Conservation (phyloP, 169 alveolate species). For the Miamiensis avidus region DNA sequence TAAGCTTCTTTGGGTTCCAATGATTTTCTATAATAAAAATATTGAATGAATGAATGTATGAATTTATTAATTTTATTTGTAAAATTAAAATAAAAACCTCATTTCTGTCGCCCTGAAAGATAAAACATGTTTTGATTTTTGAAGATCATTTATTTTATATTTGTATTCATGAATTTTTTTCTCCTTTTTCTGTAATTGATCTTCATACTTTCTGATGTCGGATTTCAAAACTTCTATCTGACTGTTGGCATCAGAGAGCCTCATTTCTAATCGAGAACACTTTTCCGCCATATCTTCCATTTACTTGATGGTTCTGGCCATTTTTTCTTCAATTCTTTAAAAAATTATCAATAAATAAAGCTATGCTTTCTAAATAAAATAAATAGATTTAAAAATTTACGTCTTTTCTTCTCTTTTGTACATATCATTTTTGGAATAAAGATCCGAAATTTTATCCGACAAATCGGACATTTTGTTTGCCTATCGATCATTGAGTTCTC, state of each 20-base stretch:
- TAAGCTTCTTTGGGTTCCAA: constrained; percentile 23
- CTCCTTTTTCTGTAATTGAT: constrained; percentile 64
- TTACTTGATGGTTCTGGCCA: constrained; percentile 30
- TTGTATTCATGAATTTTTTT: constrained; percentile 73
- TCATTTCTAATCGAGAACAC: constrained; percentile 9
- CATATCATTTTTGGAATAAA: constrained; percentile 42
- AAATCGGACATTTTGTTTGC: constrained; percentile 48
- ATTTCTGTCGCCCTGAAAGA: constrained; percentile 73
- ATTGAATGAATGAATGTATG: not conserved
- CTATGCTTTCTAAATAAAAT: too few species aligned
- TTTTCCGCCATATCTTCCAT: constrained; percentile 17
- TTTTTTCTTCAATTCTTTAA: constrained; percentile 41
- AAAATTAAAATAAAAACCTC: constrained; percentile 58
- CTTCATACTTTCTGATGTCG: constrained; percentile 63
- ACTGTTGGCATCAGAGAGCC: constrained; percentile 29
- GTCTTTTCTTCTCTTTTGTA: constrained; percentile 38
- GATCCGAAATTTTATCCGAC: constrained; percentile 34
- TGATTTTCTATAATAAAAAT: constrained; percentile 15
- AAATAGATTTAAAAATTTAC: not conserved
- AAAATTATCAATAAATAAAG: too few species aligned
- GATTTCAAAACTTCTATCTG: constrained; percentile 26
- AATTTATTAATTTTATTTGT: constrained; percentile 47
- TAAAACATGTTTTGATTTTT: constrained; percentile 77
- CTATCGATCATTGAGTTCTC: constrained; percentile 48
- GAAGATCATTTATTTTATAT: constrained; percentile 71